Evolutionary conservation across 1,284 basidiomycete genomes (phyloP).

Genomic region (Leccinum cinnamomeum): DNA sequence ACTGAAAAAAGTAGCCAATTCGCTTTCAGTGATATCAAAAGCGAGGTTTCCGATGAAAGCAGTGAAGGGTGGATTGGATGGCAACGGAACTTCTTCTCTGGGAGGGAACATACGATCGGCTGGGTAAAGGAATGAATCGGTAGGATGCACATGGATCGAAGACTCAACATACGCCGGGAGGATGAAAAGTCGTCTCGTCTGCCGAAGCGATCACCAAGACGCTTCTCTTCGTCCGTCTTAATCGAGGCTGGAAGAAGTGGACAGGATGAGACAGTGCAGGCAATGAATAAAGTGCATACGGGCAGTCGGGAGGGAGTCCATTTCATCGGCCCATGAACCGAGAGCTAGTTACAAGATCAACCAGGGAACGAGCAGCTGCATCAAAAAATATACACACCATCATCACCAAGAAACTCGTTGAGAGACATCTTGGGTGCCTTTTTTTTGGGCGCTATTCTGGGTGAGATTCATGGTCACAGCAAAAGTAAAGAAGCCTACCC

Average conservation of each 20-base stretch:
- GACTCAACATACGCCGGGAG: slow-evolving; percentile 51
- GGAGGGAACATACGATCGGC: slow-evolving; percentile 60
- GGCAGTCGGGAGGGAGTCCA: slow-evolving; percentile 86
- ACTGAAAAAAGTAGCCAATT: slow-evolving; percentile 82
- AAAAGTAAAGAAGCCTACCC: slow-evolving; percentile 20
- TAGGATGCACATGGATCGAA: slow-evolving; percentile 6
- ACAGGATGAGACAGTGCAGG: slow-evolving; percentile 21
- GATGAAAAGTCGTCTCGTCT: slow-evolving; percentile 64
- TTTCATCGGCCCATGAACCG: slow-evolving; percentile 97
- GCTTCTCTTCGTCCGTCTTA: slow-evolving; percentile 56
- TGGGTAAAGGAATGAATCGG: slow-evolving; percentile 32
- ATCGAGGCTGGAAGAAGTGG: slow-evolving; percentile 50
- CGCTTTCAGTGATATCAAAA: slow-evolving; percentile 87
- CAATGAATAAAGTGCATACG: slow-evolving; percentile 56
- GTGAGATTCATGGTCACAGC: slow-evolving; percentile 15
- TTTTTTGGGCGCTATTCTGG: slow-evolving; percentile 69
- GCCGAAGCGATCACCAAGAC: slow-evolving; percentile 52
- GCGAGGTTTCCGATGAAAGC: slow-evolving; percentile 95
- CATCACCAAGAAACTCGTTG: slow-evolving; percentile 86
- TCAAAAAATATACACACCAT: slow-evolving; percentile 50
- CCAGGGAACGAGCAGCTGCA: slow-evolving; percentile 10
- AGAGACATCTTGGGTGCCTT: slow-evolving; percentile 89
- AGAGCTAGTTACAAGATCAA: slow-evolving; percentile 49
- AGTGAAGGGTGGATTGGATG: slow-evolving; percentile 93
- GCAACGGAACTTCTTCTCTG: slow-evolving; percentile 91